These are phyloP conservation scores for Trichoderma pleuroti DNA, from an alignment of 2,329 filamentous ascomycete species.

Conservation along the genomic window DNA sequence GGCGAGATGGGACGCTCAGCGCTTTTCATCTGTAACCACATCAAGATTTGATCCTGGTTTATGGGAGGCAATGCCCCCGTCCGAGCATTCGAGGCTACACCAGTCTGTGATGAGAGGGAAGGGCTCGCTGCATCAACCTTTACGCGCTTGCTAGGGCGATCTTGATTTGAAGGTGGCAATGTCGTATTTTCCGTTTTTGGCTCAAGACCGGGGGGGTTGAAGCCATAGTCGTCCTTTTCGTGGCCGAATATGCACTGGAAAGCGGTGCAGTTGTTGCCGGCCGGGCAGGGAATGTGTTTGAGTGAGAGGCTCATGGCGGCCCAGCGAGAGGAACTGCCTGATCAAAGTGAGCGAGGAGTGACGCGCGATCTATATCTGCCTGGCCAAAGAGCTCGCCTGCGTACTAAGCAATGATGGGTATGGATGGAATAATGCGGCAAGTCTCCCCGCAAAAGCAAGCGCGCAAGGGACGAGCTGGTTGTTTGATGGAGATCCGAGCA, in stretches of 20 bases:
- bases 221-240: constrained; percentile 30
- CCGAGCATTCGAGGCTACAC: background rate
- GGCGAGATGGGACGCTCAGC: constrained; percentile 34
- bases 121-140: constrained; percentile 25
- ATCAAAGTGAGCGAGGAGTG: constrained; percentile 5
- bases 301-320: constrained; percentile 39
- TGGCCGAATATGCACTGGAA: constrained; percentile 52
- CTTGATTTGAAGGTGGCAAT: constrained; percentile 24
- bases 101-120: background rate
- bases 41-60: too few species aligned
- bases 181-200: background rate
- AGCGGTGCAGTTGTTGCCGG: constrained; percentile 45
- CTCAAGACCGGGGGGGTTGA: background rate
- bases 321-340: background rate
- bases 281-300: constrained; percentile 50
- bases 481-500: background rate
- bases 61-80: too few species aligned
- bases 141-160: constrained; percentile 31
- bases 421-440: background rate
- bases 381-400: background rate
- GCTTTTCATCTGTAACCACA: too few species aligned
- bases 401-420: background rate
- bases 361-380: background rate
- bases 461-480: background rate
- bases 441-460: background rate